Evolutionary conservation across 352 stramenopile species (phyloP), one percentile per base, ranked within the genome.

Genomic region (Pythium aristosporum): DNA sequence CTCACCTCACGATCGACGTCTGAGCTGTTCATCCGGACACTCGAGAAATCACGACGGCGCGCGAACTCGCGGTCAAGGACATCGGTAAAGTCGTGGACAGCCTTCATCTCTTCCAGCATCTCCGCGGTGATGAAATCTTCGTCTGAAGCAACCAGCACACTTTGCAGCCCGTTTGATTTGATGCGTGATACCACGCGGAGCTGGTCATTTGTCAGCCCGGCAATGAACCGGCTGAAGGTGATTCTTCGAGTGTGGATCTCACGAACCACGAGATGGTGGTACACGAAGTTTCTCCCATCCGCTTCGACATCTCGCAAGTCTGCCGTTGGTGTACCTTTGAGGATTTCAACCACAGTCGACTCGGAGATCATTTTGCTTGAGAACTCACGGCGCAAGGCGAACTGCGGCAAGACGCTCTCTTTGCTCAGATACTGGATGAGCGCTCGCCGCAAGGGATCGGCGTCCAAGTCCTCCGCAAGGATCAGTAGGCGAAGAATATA

Each of bases 341-440:
- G 51, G 21, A 93, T 86, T 11, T 77, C 69, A 4, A 91, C 62
- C 5, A 93, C 47, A 1, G 82, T 91, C 0, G 76, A 88, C 43
- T 90, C 79, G 0, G 82, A 74, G 12, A 93, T 74, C 66, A 93
- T 76, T 44, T 85, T 87, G 55, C 80, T 88, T 10, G 82, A 89
- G 49, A 93, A 74, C 28, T 93, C 84, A 1, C 82, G 79, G 2
- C 84, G 77, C 41, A 89, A 69, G 3, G 75, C 76, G 32, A 91
- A 93, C 43, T 93, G 82, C 4, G 74, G 77, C 2, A 91, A 68
- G 34, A 66, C 77, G 12, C 65, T 48, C 3, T 68, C 51, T 43
- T 79, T 76, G 39, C 76, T 80, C 9, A 93, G 62, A 51, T 91
- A 93, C 3, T 56, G 67, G 9, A 89, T 62, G 15, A 90, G 41